Evolutionary conservation across 208 protist species (phyloP), one percentile per base, ranked within the genome.

Genomic region (Trypanosoma avium): DNA sequence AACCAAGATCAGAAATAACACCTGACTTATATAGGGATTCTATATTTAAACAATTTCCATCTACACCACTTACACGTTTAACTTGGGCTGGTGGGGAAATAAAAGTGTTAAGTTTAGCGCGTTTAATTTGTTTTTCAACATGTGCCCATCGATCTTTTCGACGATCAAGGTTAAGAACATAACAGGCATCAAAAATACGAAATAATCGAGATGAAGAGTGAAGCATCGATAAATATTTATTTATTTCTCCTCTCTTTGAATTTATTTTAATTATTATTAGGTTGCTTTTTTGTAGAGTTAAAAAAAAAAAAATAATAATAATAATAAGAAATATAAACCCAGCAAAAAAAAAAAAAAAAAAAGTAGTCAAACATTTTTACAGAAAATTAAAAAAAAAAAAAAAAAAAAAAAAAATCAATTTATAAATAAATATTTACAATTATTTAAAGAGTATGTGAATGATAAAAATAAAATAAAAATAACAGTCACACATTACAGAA

Each of bases 81-180:
- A 97, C 71, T 5, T 61, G 61, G 0, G 73, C 79, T 12, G 69
- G 57, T 0, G 76, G 74, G 33, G 76, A 50, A 0, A 93, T 49
- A 70, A 92, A 90, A 7, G 61, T 77, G 2, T 73, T 26, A 36
- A 97, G 45, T n/a, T 63, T 67, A 2, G 81, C 80, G 1, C 73
- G 70, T 33, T 77, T 63, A 12, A 94, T 68, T 56, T 95, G 83
- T n/a, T 56, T 43, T 68, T 86, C 67, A 9, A 79, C 76, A 74
- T 97, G 92, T 1, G 57, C 50, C 85, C 78, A 92, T 26, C 88
- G 84, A 52, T 97, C 92, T 9, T 64, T 55, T 27, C 92, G 88
- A 26, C 81, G 83, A 59, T 97, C 85, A 38, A 97, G 78, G 75
- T 97, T 97, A 30, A 97, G 75, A 21, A 95, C 76, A 68, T 94